These are phyloP conservation scores for Colletotrichum tropicale DNA, from an alignment of 2,329 filamentous ascomycete species.

Conservation along the genomic window DNA sequence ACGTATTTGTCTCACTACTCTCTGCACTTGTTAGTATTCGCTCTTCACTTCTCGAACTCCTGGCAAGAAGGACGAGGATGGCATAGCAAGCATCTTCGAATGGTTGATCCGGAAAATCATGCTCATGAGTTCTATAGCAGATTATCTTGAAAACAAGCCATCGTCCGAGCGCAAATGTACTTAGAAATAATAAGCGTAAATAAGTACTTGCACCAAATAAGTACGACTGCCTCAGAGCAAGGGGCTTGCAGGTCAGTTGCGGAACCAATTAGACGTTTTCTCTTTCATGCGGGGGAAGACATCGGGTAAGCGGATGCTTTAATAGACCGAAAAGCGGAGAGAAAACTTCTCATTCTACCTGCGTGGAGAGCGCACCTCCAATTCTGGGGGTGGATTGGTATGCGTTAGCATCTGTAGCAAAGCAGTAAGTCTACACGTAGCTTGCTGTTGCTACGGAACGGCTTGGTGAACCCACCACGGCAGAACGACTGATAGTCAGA, in stretches of 20 bases:
- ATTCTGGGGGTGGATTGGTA: not conserved
- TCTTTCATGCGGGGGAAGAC: not conserved
- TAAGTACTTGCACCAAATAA: not conserved
- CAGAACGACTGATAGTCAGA: not conserved
- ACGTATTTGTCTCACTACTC: not conserved
- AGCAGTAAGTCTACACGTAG: not conserved
- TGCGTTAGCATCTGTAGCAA: not conserved
- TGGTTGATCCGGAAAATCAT: not conserved
- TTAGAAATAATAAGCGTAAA: not conserved
- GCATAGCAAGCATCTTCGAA: not conserved
- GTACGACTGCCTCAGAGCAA: not conserved
- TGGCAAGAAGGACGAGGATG: not conserved
- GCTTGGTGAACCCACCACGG: not conserved
- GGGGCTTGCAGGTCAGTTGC: not conserved
- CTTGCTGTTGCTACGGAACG: not conserved
- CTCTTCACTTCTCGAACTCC: not conserved
- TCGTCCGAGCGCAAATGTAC: not conserved
- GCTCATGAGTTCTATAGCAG: fast-evolving
- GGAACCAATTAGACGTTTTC: not conserved
- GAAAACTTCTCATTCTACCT: not conserved
- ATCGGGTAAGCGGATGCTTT: not conserved
- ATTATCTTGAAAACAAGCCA: not conserved
- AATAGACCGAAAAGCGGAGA: not conserved
- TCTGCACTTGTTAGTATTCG: not conserved
- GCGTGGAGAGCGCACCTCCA: not conserved